Percentiles rank a stretch among this genome's conserved stretches.
Conservation (phyloP, 768 basidiomycete species). For the Leucogyrophana mollusca region DNA sequence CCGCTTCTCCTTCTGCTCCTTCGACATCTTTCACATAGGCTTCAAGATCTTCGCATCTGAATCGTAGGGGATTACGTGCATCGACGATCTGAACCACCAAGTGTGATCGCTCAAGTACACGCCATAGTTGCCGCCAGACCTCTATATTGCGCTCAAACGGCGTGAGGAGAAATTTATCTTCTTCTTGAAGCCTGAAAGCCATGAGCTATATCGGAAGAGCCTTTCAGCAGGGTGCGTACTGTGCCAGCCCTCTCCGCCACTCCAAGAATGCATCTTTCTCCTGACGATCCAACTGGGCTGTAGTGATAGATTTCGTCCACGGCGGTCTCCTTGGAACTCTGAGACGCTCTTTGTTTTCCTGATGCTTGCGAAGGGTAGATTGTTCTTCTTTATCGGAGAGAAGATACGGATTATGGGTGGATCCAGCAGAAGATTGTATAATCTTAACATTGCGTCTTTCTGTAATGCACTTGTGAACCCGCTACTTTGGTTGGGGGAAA, state of each 20-base stretch:
- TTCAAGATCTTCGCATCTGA: slow-evolving; percentile 91
- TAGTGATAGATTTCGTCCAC: slow-evolving; percentile 83
- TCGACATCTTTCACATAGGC: slow-evolving; percentile 83
- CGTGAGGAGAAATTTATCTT: slow-evolving; percentile 84
- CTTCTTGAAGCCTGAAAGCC: slow-evolving; percentile 74
- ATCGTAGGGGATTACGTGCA: slow-evolving; percentile 89
- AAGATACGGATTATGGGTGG: slow-evolving; percentile 80
- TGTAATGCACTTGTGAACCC: slow-evolving; percentile 22
- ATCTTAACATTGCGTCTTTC: slow-evolving; percentile 82
- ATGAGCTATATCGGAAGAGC: neutral
- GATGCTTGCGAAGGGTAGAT: slow-evolving; percentile 69
- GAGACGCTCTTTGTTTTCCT: slow-evolving; percentile 68
- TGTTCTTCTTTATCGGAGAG: slow-evolving; percentile 81
- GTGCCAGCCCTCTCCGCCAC: slow-evolving; percentile 90
- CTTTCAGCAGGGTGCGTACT: slow-evolving; percentile 50
- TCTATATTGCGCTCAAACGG: slow-evolving; percentile 97
- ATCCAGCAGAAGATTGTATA: slow-evolving; percentile 51
- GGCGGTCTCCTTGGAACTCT: slow-evolving; percentile 87
- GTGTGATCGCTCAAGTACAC: slow-evolving; percentile 93
- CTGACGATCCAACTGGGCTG: slow-evolving; percentile 77
- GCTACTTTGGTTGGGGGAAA: neutral
- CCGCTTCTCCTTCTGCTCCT: slow-evolving; percentile 76
- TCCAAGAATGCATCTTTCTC: slow-evolving; percentile 90
- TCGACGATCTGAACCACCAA: slow-evolving; percentile 96
- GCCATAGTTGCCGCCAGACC: slow-evolving; percentile 98